Base-by-base conservation (phyloP, 75 land plant genomes). In the Pinus tabuliformis region DNA sequence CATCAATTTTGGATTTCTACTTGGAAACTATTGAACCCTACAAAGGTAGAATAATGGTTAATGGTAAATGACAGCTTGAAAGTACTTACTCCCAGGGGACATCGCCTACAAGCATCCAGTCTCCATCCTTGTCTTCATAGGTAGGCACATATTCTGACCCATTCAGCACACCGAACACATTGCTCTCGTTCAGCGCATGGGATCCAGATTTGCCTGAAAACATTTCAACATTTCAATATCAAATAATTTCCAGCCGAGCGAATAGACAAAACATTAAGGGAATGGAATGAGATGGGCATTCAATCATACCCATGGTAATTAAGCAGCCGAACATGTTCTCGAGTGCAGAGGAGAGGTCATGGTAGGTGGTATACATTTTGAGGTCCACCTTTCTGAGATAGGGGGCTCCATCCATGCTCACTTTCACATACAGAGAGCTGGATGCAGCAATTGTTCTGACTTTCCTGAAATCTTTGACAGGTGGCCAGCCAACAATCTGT, bases 101-200 rank as follows among this genome's bases (percentile, higher is more conserved):
- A 85, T 93, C 95, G 9, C 95, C 95, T 18, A 93, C 95, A 28
- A 93, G 91, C 95, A 93, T 91, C 88, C 89, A 89, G 73, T 93
- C 96, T 21, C 96, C 91, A 91, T 87, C 94, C 58, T 84, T 81
- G 37, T 81, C 83, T 57, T 78, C 83, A 33, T 78, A 78, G 6
- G 81, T 81, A 36, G 91, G 91, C 12, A 93, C 94, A 80, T 83
- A 93, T 56, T 92, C 92, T 28, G 95, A 91, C 0, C 91, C 92
- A 80, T 89, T 84, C 59, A 87, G 61, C 17, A 91, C 66, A 60
- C 85, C 84, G 22, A 75, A 76, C 68, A 80, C 70, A 71, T 81
- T 85, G 80, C 83, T 82, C 71, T 90, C 89, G 22, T 76, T 87
- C 81, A 73, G 37, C 12, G 72, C 87, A 49, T 49, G 54, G 13